Percentiles rank a stretch among this genome's conserved stretches.
phyloP scores from a whole-genome alignment of 2,329 filamentous ascomycete species.

The Colletotrichum incanum region DNA sequence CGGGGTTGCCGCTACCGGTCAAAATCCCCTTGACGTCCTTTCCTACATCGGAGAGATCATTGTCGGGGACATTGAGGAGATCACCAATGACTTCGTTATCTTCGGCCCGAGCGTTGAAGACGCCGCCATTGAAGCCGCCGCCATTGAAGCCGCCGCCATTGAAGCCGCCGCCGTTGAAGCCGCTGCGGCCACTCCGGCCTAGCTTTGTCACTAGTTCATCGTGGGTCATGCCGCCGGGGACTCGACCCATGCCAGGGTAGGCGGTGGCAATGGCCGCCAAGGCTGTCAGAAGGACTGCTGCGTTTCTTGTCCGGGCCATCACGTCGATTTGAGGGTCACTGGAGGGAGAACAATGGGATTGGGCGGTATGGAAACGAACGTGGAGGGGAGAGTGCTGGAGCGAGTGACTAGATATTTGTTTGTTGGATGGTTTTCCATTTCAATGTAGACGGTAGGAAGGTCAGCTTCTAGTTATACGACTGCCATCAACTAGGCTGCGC shows the following conservation, averaged over 20 bases:
- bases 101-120: slow-evolving; percentile 5
- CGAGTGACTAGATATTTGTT: background rate
- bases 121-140: background rate
- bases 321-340: background rate
- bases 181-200: background rate
- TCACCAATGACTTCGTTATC: slow-evolving; percentile 55
- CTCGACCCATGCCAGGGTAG: slow-evolving; percentile 46
- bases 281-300: slow-evolving; percentile 26
- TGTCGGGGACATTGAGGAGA: slow-evolving; percentile 51
- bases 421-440: background rate
- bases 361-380: slow-evolving; percentile 1
- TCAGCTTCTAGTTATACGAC: background rate
- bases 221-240: slow-evolving; percentile 21
- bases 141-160: background rate
- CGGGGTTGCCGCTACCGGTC: slow-evolving; percentile 38
- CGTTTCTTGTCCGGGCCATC: slow-evolving; percentile 13
- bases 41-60: slow-evolving; percentile 53
- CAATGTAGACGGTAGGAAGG: background rate
- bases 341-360: background rate
- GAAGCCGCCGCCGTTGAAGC: slow-evolving; percentile 51
- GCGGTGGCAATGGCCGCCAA: slow-evolving; percentile 24
- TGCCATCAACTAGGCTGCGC: no score
- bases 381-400: background rate
- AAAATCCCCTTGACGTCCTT: slow-evolving; percentile 57
- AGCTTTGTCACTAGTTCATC: background rate